A percentile compares a stretch with the other conserved stretches of the same genome.
phyloP scores from a whole-genome alignment of 495 filamentous ascomycete genomes.

The Glarea lozoyensis region DNA sequence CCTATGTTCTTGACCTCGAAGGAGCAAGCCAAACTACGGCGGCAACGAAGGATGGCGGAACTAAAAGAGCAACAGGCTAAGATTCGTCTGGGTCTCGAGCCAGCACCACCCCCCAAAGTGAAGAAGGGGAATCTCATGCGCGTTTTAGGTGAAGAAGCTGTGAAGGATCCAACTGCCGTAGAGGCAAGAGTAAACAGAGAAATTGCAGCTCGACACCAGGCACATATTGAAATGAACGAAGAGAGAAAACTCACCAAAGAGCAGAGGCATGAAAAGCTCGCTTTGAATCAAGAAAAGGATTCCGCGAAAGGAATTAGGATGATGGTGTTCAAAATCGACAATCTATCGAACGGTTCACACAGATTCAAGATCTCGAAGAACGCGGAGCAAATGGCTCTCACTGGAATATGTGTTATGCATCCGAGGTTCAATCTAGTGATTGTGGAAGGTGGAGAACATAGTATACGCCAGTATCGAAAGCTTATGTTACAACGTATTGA shows the following conservation, averaged over 20 bases:
- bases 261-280: slow-evolving; percentile 76
- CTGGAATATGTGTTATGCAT: slow-evolving; percentile 81
- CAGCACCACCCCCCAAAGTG: slow-evolving; percentile 85
- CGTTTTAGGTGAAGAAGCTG: slow-evolving; percentile 92
- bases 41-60: slow-evolving; percentile 83
- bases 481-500: slow-evolving; percentile 87
- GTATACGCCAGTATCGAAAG: slow-evolving; percentile 74
- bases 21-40: slow-evolving; percentile 84
- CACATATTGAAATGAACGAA: slow-evolving; percentile 73
- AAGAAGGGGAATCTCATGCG: slow-evolving; percentile 96
- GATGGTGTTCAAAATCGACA: slow-evolving; percentile 81
- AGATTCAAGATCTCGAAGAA: slow-evolving; percentile 89
- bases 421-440: slow-evolving; percentile 82
- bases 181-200: slow-evolving; percentile 88
- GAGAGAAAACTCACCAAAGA: slow-evolving; percentile 89
- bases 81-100: slow-evolving; percentile 80
- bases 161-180: slow-evolving; percentile 95
- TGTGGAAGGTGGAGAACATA: slow-evolving; percentile 80
- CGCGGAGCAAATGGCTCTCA: slow-evolving; percentile 77
- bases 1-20: slow-evolving; percentile 87
- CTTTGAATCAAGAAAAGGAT: slow-evolving; percentile 76
- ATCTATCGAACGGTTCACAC: slow-evolving; percentile 80
- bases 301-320: slow-evolving; percentile 73
- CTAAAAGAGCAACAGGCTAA: slow-evolving; percentile 95
- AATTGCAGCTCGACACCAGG: slow-evolving; percentile 71